Percentiles rank a stretch among this genome's conserved stretches.
phyloP scores from a whole-genome alignment of 2,329 filamentous ascomycete species.

The Aspergillus aculeatinus region DNA sequence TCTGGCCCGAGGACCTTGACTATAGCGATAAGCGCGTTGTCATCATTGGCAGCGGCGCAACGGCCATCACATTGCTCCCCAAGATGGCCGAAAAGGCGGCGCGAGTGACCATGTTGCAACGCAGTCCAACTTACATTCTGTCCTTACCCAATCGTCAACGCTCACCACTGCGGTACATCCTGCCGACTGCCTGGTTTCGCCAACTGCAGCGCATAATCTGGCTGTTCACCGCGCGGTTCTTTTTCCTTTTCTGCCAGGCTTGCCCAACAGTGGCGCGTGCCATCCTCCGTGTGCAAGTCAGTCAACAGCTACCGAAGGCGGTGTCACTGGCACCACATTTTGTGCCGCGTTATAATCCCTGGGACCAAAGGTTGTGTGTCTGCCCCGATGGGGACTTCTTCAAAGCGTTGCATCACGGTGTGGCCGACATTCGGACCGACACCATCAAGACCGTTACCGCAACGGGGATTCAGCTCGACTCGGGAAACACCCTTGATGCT shows the following conservation, averaged over 20 bases:
- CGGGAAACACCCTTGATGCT: conserved; percentile 41
- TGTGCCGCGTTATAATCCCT: conserved; percentile 63
- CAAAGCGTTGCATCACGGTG: conserved; percentile 50
- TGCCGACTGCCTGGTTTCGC: conserved; percentile 38
- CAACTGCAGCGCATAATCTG: conserved; percentile 47
- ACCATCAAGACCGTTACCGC: conserved; percentile 53
- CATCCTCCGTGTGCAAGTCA: conserved; percentile 49
- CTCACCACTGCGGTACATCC: conserved; percentile 25
- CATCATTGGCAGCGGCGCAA: conserved; percentile 75
- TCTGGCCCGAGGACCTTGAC: conserved; percentile 70
- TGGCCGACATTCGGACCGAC: conserved; percentile 56
- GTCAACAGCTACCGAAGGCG: conserved; percentile 53
- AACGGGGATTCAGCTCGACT: conserved; percentile 50
- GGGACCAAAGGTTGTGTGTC: conserved; percentile 75
- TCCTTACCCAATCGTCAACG: conserved; percentile 45
- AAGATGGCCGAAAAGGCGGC: conserved; percentile 63
- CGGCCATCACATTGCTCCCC: conserved; percentile 74
- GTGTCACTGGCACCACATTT: conserved; percentile 63
- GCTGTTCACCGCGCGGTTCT: conserved; percentile 50
- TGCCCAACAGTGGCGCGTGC: conserved; percentile 54
- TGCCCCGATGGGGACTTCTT: conserved; percentile 63
- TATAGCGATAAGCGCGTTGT: conserved; percentile 67
- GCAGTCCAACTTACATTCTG: conserved; percentile 70
- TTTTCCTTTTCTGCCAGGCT: conserved; percentile 53
- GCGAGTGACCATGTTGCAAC: conserved; percentile 76